phyloP scores from a whole-genome alignment of 495 filamentous ascomycete genomes.

The Rusavskia elegans region DNA sequence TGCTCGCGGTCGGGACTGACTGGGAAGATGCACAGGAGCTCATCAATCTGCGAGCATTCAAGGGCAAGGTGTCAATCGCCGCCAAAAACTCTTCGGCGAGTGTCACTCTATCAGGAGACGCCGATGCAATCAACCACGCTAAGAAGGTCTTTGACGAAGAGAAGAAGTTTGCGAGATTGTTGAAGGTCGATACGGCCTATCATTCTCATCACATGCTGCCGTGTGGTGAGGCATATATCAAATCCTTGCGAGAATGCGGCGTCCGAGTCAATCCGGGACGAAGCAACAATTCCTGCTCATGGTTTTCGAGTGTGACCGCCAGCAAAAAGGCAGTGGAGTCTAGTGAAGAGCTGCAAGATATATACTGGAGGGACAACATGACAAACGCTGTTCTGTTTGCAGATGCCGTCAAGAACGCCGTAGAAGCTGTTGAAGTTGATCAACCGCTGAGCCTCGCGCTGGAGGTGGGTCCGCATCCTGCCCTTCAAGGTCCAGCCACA shows the following conservation, averaged over 20 bases:
- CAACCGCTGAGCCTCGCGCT: constrained; percentile 26
- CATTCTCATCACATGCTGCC: constrained; percentile 22
- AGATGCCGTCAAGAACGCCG: constrained; percentile 24
- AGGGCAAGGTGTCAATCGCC: constrained; percentile 12
- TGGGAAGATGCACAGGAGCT: constrained; percentile 24
- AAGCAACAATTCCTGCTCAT: background rate
- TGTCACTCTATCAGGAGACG: constrained; percentile 24
- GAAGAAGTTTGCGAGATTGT: constrained; percentile 21
- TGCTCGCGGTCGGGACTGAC: constrained; percentile 34
- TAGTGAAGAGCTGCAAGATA: constrained; percentile 3
- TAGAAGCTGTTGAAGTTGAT: constrained; percentile 7
- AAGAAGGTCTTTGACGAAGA: constrained; percentile 24
- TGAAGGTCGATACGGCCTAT: constrained; percentile 28
- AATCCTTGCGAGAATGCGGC: constrained; percentile 6
- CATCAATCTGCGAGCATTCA: constrained; percentile 8
- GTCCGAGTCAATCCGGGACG: constrained; percentile 12
- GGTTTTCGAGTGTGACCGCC: constrained; percentile 4
- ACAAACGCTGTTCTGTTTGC: constrained; percentile 31
- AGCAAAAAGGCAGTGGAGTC: background rate
- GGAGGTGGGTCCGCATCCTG: constrained; percentile 42
- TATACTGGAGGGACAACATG: constrained; percentile 44
- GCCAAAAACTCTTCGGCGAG: constrained; percentile 18
- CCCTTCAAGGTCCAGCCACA: constrained; percentile 30
- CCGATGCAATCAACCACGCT: constrained; percentile 16
- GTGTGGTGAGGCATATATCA: constrained; percentile 10